Evolutionary conservation across 192 early-diverging fungal species (phyloP).

Genomic region (Mortierella antarctica): DNA sequence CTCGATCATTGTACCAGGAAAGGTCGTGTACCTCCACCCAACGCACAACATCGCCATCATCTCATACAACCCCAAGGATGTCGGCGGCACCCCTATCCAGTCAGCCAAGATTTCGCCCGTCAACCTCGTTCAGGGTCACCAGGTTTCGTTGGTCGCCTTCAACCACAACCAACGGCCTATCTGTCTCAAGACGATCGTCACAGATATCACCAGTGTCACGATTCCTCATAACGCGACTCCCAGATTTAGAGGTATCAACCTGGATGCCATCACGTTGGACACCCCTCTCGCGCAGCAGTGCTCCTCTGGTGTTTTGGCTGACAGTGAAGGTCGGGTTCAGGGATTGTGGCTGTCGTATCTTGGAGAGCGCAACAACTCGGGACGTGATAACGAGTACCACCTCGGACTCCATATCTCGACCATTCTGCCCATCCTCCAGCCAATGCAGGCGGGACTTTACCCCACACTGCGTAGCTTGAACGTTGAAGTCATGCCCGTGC

Average conservation of each 20-base stretch:
- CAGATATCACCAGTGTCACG: slow-evolving; percentile 66
- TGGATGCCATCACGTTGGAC: slow-evolving; percentile 85
- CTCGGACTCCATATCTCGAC: slow-evolving; percentile 66
- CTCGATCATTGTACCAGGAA: slow-evolving; percentile 85
- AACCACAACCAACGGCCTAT: slow-evolving; percentile 67
- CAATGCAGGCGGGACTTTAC: slow-evolving; percentile 61
- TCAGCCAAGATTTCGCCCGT: slow-evolving; percentile 68
- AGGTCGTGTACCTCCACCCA: slow-evolving; percentile 86
- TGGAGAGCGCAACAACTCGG: slow-evolving; percentile 75
- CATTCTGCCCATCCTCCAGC: slow-evolving; percentile 63
- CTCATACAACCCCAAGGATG: slow-evolving; percentile 80
- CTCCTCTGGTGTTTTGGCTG: slow-evolving; percentile 76
- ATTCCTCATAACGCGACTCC: slow-evolving; percentile 63
- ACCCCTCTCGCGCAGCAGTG: slow-evolving; percentile 87
- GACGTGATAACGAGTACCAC: slow-evolving; percentile 73
- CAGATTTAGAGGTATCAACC: slow-evolving; percentile 70
- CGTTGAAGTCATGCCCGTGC: slow-evolving; percentile 67
- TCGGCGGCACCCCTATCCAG: slow-evolving; percentile 80
- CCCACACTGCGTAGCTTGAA: slow-evolving; percentile 69
- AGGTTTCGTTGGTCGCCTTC: slow-evolving; percentile 67
- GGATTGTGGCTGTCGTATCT: slow-evolving; percentile 81
- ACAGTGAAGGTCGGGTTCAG: slow-evolving; percentile 72
- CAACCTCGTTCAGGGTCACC: slow-evolving; percentile 72
- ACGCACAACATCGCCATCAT: slow-evolving; percentile 89
- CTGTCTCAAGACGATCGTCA: slow-evolving; percentile 72